phyloP scores from a whole-genome alignment of 352 stramenopile genomes.

The Stramenopiles sp. region DNA sequence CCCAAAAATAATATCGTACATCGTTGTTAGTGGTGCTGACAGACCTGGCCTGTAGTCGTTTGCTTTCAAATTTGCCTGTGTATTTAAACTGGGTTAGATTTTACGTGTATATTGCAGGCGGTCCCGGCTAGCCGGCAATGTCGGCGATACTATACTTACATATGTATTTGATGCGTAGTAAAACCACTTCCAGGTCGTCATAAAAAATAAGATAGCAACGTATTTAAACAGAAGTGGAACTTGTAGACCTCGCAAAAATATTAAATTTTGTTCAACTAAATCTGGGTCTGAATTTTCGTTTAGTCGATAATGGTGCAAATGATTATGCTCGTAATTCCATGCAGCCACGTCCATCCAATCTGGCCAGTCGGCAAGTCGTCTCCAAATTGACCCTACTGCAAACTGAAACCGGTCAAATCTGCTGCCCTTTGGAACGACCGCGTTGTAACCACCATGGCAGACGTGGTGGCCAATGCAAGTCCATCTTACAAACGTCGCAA shows the following conservation, averaged over 20 bases:
- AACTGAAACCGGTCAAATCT: slow-evolving; percentile 41
- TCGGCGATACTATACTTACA: too few species aligned
- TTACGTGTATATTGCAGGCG: too few species aligned
- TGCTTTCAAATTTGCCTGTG: too few species aligned
- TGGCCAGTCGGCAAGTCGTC: slow-evolving; percentile 30
- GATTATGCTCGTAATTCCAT: slow-evolving; percentile 54
- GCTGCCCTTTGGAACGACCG: slow-evolving; percentile 34
- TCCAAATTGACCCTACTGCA: slow-evolving; percentile 30
- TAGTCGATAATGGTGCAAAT: slow-evolving; percentile 45
- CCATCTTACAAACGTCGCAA: slow-evolving; percentile 40
- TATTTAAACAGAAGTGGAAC: slow-evolving; percentile 33
- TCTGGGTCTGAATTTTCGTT: slow-evolving; percentile 39
- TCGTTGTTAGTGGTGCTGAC: too few species aligned
- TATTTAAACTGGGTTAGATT: too few species aligned
- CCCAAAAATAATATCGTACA: too few species aligned
- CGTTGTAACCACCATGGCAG: slow-evolving; percentile 46
- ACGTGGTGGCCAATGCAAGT: slow-evolving; percentile 52
- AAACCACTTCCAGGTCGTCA: slow-evolving; percentile 45
- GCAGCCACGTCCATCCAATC: slow-evolving; percentile 49
- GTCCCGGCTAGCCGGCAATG: too few species aligned
- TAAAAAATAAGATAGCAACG: slow-evolving; percentile 28
- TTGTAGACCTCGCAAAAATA: slow-evolving; percentile 30
- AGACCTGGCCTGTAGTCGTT: too few species aligned
- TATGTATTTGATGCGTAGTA: slow-evolving; percentile 54
- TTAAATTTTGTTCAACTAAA: slow-evolving; percentile 41